These are phyloP conservation scores for Quercus parvula DNA, from an alignment of 306 rosid species.

Conservation along the genomic window DNA sequence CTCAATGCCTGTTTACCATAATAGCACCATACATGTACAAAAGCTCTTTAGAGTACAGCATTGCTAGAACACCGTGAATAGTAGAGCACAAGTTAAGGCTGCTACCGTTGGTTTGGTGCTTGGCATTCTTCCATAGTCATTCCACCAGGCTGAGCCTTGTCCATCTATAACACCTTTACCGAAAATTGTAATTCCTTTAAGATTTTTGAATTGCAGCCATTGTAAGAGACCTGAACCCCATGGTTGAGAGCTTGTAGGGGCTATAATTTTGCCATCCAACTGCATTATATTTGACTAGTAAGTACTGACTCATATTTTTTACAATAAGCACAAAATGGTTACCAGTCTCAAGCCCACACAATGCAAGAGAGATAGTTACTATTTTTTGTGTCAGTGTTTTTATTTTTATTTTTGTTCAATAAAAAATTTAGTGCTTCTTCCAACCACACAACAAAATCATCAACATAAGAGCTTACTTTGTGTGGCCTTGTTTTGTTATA, in stretches of 20 bases:
- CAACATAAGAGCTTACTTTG: too few relatives aligned
- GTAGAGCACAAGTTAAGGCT: neutral
- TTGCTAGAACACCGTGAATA: neutral
- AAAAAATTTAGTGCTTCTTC: too few relatives aligned
- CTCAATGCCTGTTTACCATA: constrained; percentile 49
- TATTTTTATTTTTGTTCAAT: too few relatives aligned
- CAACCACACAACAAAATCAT: too few relatives aligned
- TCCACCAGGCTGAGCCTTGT: constrained; percentile 83
- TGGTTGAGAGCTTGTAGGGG: constrained; percentile 48
- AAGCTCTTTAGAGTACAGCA: neutral
- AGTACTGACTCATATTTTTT: neutral
- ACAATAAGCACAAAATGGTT: neutral
- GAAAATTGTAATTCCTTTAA: constrained; percentile 39
- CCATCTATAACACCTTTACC: constrained; percentile 79
- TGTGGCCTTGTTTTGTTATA: too few relatives aligned
- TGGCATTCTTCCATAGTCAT: constrained; percentile 35
- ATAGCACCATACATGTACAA: neutral
- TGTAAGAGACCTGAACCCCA: constrained; percentile 71
- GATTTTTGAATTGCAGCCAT: constrained; percentile 68
- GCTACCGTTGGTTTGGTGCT: constrained; percentile 65
- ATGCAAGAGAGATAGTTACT: too few relatives aligned
- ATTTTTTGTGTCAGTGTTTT: too few relatives aligned
- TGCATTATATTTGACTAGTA: constrained; percentile 14
- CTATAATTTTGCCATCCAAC: constrained; percentile 73
- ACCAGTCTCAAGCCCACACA: neutral